These are phyloP conservation scores for Spergularia azorica DNA, from an alignment of 179 eudicot species.

Conservation along the genomic window DNA sequence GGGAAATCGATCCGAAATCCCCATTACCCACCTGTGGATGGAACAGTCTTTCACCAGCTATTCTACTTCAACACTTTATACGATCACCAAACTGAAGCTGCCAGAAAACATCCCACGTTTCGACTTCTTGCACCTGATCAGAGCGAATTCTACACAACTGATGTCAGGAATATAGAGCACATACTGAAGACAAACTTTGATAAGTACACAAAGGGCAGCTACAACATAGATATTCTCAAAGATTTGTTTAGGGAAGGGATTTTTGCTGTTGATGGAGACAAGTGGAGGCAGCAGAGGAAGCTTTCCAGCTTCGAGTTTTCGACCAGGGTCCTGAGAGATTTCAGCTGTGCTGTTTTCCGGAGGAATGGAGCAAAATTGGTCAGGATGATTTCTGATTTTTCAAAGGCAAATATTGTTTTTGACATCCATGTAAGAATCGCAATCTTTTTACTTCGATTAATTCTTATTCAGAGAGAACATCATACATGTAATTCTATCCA, in stretches of 20 bases:
- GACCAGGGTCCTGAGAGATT: conserved; percentile 64
- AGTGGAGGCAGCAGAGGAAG: conserved; percentile 71
- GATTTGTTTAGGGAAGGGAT: conserved; percentile 75
- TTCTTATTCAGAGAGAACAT: neutral
- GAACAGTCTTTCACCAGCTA: conserved; percentile 29
- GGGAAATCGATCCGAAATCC: conserved; percentile 31
- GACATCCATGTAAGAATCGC: conserved; percentile 33
- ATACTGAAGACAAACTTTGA: conserved; percentile 56
- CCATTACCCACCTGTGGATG: conserved; percentile 31
- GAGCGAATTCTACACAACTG: conserved; percentile 58
- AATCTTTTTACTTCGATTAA: too few relatives aligned
- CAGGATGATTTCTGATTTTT: conserved; percentile 18
- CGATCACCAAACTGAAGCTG: conserved; percentile 36
- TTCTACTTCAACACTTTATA: conserved; percentile 25
- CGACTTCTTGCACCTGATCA: conserved; percentile 55
- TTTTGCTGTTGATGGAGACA: conserved; percentile 63
- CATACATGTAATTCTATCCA: too few relatives aligned
- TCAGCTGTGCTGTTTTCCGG: conserved; percentile 61
- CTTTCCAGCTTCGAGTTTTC: conserved; percentile 72
- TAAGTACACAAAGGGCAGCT: conserved; percentile 50
- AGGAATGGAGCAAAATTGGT: conserved; percentile 41
- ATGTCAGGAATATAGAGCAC: conserved; percentile 56
- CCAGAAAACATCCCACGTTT: conserved; percentile 48
- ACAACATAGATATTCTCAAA: conserved; percentile 30
- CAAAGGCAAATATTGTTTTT: conserved; percentile 15